Percentiles rank a stretch among this genome's conserved stretches.
These are phyloP conservation scores for Penicillium lagena DNA, from an alignment of 495 filamentous ascomycete species.

Conservation along the genomic window DNA sequence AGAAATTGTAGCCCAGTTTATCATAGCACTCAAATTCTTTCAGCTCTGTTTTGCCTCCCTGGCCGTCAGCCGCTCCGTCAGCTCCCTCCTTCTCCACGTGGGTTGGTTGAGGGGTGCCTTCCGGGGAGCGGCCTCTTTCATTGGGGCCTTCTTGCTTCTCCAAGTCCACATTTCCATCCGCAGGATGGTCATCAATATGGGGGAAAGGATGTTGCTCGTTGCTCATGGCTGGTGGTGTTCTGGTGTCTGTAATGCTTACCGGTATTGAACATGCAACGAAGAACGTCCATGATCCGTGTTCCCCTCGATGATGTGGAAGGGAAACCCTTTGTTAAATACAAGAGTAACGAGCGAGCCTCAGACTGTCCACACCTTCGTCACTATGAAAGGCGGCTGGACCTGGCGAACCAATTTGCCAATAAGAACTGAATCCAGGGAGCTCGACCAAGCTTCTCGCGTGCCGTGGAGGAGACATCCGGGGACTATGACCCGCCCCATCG, in stretches of 20 bases:
- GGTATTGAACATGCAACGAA: too few species aligned
- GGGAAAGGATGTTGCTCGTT: not conserved
- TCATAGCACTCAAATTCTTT: conserved; percentile 56
- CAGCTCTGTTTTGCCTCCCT: conserved; percentile 43
- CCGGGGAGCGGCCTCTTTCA: conserved; percentile 6
- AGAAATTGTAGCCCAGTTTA: conserved; percentile 59
- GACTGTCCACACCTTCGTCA: not conserved
- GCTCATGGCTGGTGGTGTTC: conserved; percentile 5
- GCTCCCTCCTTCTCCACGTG: conserved; percentile 13
- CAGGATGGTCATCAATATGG: not conserved
- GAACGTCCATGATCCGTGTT: too few species aligned
- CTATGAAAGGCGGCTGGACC: not conserved
- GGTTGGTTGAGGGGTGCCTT: conserved; percentile 2
- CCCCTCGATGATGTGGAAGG: too few species aligned
- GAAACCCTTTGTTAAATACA: too few species aligned
- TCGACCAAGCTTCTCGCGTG: conserved; percentile 8
- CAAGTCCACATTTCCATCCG: conserved; percentile 9
- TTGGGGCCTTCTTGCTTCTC: conserved; percentile 18
- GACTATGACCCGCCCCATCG: conserved; percentile 11
- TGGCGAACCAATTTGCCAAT: not conserved
- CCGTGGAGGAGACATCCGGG: conserved; percentile 23
- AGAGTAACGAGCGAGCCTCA: too few species aligned
- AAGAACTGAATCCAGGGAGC: not conserved
- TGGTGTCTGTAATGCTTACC: too few species aligned
- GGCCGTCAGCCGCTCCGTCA: conserved; percentile 32